phyloP scores from a whole-genome alignment of 306 rosid genomes.

The Oemleria cerasiformis region DNA sequence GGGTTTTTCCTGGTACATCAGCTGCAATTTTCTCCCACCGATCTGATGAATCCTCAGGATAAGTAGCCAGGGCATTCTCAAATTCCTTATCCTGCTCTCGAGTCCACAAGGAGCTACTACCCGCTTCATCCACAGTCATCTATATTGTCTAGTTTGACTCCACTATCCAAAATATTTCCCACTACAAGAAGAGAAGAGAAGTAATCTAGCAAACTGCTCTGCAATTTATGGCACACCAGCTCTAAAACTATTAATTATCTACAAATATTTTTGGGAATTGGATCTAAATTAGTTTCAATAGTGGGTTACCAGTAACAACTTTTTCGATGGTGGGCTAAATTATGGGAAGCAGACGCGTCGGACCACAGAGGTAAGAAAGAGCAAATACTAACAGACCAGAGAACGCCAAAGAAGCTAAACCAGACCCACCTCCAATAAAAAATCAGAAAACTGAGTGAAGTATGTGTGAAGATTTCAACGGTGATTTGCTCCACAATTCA shows the following conservation, averaged over 20 bases:
- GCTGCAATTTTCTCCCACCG: slow-evolving; percentile 88
- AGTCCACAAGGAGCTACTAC: slow-evolving; percentile 74
- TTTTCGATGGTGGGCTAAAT: slow-evolving; percentile 32
- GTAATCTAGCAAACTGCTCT: slow-evolving; percentile 28
- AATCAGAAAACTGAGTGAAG: slow-evolving; percentile 32
- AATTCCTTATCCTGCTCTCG: slow-evolving; percentile 88
- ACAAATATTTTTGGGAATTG: slow-evolving; percentile 25
- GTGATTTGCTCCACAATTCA: slow-evolving; percentile 56
- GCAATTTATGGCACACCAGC: slow-evolving; percentile 37
- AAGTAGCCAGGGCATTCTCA: slow-evolving; percentile 78
- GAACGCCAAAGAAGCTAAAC: slow-evolving; percentile 37
- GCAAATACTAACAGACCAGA: slow-evolving; percentile 31
- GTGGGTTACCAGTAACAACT: slow-evolving; percentile 18
- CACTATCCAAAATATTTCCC: slow-evolving; percentile 27
- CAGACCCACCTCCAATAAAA: slow-evolving; percentile 48
- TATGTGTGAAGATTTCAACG: slow-evolving; percentile 43
- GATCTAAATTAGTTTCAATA: slow-evolving; percentile 35
- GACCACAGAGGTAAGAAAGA: slow-evolving; percentile 26
- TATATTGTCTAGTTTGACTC: slow-evolving; percentile 20
- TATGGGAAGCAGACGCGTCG: slow-evolving; percentile 23
- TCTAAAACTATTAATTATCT: slow-evolving; percentile 17
- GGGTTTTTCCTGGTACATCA: slow-evolving; percentile 75
- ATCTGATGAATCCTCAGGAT: slow-evolving; percentile 67
- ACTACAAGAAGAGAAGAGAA: slow-evolving; percentile 29
- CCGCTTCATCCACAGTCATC: slow-evolving; percentile 74